Percentiles rank a stretch among this genome's conserved stretches.
Conservation (phyloP, 768 basidiomycete genomes). For the Nevesoporus exiguus region DNA sequence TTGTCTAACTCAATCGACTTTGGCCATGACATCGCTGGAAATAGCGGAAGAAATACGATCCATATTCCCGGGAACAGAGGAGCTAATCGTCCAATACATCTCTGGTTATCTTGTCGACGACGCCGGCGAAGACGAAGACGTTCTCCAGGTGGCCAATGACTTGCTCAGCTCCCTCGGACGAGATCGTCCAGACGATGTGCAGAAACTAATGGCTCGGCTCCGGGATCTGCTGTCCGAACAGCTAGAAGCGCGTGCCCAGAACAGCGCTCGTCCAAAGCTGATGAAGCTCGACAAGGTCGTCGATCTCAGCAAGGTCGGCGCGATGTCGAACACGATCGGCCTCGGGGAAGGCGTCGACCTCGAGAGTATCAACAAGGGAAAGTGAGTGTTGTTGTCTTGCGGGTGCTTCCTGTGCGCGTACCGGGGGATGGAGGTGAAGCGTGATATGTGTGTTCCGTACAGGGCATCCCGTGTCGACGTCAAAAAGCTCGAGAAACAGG, state of each 20-base stretch:
- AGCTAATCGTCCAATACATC: slow-evolving; percentile 81
- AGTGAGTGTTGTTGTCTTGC: slow-evolving; percentile 46
- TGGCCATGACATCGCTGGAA: slow-evolving; percentile 62
- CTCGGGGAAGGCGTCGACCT: slow-evolving; percentile 82
- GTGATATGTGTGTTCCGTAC: slow-evolving; percentile 14
- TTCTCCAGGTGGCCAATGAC: slow-evolving; percentile 69
- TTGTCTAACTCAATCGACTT: background rate
- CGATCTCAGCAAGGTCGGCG: slow-evolving; percentile 78
- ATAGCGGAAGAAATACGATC: slow-evolving; percentile 77
- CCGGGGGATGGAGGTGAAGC: background rate
- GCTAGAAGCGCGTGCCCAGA: slow-evolving; percentile 54
- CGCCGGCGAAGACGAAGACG: slow-evolving; percentile 84
- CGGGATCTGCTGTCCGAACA: slow-evolving; percentile 63
- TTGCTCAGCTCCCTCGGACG: slow-evolving; percentile 77
- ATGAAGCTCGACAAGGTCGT: slow-evolving; percentile 81
- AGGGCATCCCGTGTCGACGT: slow-evolving; percentile 91
- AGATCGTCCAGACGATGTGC: slow-evolving; percentile 53
- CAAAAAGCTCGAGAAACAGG: slow-evolving; percentile 94
- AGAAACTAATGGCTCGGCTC: slow-evolving; percentile 64
- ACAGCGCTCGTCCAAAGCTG: slow-evolving; percentile 59
- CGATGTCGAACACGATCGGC: slow-evolving; percentile 77
- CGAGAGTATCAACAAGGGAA: slow-evolving; percentile 92
- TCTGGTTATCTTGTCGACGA: slow-evolving; percentile 88
- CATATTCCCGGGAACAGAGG: slow-evolving; percentile 73
- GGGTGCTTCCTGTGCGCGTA: slow-evolving; percentile 1